Evolutionary conservation across 2,329 filamentous ascomycete species (phyloP), one percentile per base, ranked within the genome.

Genomic region (Epichloe sp.): DNA sequence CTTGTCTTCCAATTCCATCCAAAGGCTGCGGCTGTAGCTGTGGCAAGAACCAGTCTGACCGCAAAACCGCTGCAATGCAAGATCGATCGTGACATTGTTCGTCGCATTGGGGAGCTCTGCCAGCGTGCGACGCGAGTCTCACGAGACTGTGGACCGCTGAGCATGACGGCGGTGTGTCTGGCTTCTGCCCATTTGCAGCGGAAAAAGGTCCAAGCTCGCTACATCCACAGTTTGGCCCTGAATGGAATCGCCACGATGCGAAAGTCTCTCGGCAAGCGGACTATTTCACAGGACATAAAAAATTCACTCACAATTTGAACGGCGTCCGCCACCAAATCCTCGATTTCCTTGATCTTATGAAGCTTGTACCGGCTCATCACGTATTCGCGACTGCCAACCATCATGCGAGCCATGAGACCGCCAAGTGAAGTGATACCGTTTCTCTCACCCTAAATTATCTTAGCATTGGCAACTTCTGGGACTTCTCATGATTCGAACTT

Each of bases 301-400:
- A 21, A 21, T 48, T 19, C 11, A 48, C 46, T 48, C 46, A 48
- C 46, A 34, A 56, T 53, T 26, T 57, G 48, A 34, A 57, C 55
- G 2, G 54, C 55, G 10, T 57, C 54, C 58, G 87, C 86, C 50
- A 94, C 87, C 50, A 93, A 72, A 62, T 91, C 85, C 72, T 94
- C 88, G 55, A 90, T 78, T 52, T 40, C 86, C 82, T 93, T 93
- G 71, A 95, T 78, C 80, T 88, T 89, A 68, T 88, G 78, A 52
- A 94, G 79, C 71, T 87, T 87, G 75, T 94, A 94, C 78, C 46
- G 43, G 49, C 38, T 41, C 34, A 35, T 56, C 15, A 58, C 55
- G 42, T 58, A 56, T 4, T 56, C 56, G 11, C 35, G 54, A 26
- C 48, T 50, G 1, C 37, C 49, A 7, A 57, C 55, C 12, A 58